phyloP scores from a whole-genome alignment of 106 monocot species.

The Dendrobium catenatum region DNA sequence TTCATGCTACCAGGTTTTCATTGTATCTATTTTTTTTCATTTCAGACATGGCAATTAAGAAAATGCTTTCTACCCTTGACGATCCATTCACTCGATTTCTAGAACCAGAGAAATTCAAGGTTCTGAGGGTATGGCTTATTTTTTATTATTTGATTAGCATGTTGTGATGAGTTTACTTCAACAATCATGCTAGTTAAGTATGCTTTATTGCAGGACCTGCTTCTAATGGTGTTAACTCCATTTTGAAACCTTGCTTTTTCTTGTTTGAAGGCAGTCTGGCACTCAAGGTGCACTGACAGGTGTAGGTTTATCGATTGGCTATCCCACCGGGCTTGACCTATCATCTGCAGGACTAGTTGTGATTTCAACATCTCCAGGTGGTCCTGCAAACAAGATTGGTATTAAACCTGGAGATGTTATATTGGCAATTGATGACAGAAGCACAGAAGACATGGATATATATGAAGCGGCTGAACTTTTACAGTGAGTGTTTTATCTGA shows the following conservation, averaged over 20 bases:
- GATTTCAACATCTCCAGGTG: conserved; percentile 73
- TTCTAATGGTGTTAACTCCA: not conserved
- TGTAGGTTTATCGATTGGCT: conserved; percentile 94
- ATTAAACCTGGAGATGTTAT: conserved; percentile 81
- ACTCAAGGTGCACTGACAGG: conserved; percentile 92
- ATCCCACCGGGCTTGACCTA: conserved; percentile 54
- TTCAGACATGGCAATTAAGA: conserved; percentile 83
- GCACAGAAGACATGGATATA: conserved; percentile 92
- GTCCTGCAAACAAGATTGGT: conserved; percentile 78
- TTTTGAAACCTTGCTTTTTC: conserved; percentile 21
- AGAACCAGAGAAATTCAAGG: conserved; percentile 93
- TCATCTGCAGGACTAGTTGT: conserved; percentile 65
- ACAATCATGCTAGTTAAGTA: not conserved
- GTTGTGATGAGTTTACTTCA: conserved; percentile 1
- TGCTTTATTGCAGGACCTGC: too few relatives aligned
- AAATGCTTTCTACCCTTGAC: conserved; percentile 89
- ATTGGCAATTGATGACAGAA: conserved; percentile 65
- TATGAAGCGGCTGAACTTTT: conserved; percentile 92
- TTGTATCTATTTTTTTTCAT: conserved; percentile 24
- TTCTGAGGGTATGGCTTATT: conserved; percentile 65
- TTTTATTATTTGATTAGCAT: not conserved
- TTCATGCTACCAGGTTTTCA: not conserved
- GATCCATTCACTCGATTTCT: conserved; percentile 97
- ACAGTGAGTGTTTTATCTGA: conserved; percentile 54
- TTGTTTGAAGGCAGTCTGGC: conserved; percentile 95